Conservation (phyloP, 176 grass and related monocot genomes). For the Avena eriantha region DNA sequence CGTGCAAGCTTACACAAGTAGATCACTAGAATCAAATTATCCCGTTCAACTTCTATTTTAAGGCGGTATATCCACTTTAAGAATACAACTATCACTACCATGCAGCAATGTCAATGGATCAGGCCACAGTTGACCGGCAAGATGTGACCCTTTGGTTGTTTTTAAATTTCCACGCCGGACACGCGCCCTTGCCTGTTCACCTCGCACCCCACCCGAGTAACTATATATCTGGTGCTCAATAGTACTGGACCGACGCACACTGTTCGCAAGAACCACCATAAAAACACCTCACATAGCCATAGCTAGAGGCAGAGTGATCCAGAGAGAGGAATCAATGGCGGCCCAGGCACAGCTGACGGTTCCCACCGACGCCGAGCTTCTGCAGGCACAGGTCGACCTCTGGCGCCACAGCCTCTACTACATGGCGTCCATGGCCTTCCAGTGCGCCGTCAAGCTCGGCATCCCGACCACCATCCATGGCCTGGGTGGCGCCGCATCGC, state of each 20-base stretch:
- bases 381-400: slow-evolving; percentile 40
- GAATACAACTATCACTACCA: neutral
- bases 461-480: slow-evolving; percentile 43
- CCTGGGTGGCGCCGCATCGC: slow-evolving; percentile 6
- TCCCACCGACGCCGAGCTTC: slow-evolving; percentile 26
- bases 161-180: neutral
- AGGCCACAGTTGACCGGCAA: neutral
- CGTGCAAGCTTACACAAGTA: neutral
- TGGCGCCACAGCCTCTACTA: slow-evolving; percentile 43
- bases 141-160: neutral
- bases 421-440: slow-evolving; percentile 41
- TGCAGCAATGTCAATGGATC: neutral
- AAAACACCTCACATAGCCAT: neutral
- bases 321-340: neutral
- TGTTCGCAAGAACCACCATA: neutral
- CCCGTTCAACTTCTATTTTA: neutral
- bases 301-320: neutral
- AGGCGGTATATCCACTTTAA: neutral
- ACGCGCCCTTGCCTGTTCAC: neutral
- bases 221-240: neutral
- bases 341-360: neutral
- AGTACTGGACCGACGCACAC: neutral
- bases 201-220: neutral
- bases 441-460: slow-evolving; percentile 54
- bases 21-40: neutral